Evolutionary conservation across 2,329 filamentous ascomycete species (phyloP), one percentile per base, ranked within the genome.

Genomic region (Phyllachora maydis): DNA sequence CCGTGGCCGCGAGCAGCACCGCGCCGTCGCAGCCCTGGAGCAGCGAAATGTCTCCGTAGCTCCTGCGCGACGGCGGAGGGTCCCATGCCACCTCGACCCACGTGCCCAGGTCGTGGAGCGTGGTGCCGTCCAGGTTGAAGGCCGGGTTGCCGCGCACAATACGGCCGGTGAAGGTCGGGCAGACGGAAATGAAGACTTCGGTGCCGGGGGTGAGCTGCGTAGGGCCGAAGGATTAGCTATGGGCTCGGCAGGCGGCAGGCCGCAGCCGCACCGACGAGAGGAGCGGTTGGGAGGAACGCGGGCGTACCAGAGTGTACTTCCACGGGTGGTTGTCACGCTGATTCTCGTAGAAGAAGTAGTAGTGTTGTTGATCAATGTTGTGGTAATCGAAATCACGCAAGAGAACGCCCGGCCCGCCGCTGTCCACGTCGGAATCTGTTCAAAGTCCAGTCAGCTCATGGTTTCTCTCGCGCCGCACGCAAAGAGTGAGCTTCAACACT

Each of bases 311-410:
- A 18, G 35, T 25, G 19, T 39, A 38, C 26, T 41, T 39, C 38
- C 37, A 41, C 5, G 37, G 33, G 14, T 34, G 34, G 2, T 32
- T 19, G 19, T 40, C 37, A 5, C 31, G 29, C 19, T 27, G 31
- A 21, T 38, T 39, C 23, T 41, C 38, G 26, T 38, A 35, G 3
- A 41, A 19, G 20, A 38, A 39, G 28, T 33, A 39, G 28, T 28
- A 32, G 21, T 32, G 30, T 4, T 15, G 14, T 11, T 30, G 28
- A n/a, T 29, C 22, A 10, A 20, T 27, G 12, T 31, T 33, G 8
- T 28, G 26, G n/a, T 24, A 29, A 22, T 41, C 38, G 4, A 26
- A 22, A 23, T 41, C 38, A 6, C 29, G 32, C 14, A 41, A 29
- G 22, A 31, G 30, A 20, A 41, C 28, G 2, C 37, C 38, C 0